A percentile compares a stretch with the other conserved stretches of the same genome.
These are phyloP conservation scores for Sporothrix globosa DNA, from an alignment of 2,329 filamentous ascomycete species.

Conservation along the genomic window DNA sequence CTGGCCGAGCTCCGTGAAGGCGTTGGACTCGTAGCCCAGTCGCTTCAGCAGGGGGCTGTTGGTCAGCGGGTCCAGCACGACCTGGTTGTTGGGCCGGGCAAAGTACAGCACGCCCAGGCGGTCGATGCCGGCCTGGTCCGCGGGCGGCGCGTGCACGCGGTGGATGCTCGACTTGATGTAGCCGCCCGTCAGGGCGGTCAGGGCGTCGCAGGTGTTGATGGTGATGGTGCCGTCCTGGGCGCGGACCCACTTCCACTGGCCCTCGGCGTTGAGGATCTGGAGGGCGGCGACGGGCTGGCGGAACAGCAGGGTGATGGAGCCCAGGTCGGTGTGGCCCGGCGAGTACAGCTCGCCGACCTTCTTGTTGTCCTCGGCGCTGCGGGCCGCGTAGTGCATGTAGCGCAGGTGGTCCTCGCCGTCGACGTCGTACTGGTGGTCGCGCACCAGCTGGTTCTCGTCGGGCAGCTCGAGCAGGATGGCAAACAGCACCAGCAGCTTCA, in stretches of 20 bases:
- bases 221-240: slow-evolving; percentile 52
- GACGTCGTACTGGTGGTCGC: slow-evolving; percentile 58
- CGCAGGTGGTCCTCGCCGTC: slow-evolving; percentile 60
- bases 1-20: slow-evolving; percentile 41
- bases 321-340: slow-evolving; percentile 56
- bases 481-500: slow-evolving; percentile 59
- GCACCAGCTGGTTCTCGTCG: slow-evolving; percentile 59
- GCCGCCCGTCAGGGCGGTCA: slow-evolving; percentile 51
- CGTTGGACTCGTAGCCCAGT: slow-evolving; percentile 44
- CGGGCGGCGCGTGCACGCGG: slow-evolving; percentile 45
- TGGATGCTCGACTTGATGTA: slow-evolving; percentile 46
- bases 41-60: slow-evolving; percentile 45
- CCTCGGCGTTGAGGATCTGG: slow-evolving; percentile 50
- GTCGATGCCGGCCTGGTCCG: slow-evolving; percentile 51
- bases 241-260: slow-evolving; percentile 51
- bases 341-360: slow-evolving; percentile 39
- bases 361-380: slow-evolving; percentile 43
- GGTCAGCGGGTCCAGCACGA: slow-evolving; percentile 44
- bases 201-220: slow-evolving; percentile 52
- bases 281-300: slow-evolving; percentile 58
- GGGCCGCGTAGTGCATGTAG: slow-evolving; percentile 60
- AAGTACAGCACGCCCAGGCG: slow-evolving; percentile 57
- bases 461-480: slow-evolving; percentile 61
- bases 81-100: slow-evolving; percentile 49
- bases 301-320: slow-evolving; percentile 57